A percentile compares a stretch with the other conserved stretches of the same genome.
Conservation (phyloP, 306 rosid species). For the Glycine latifolia region DNA sequence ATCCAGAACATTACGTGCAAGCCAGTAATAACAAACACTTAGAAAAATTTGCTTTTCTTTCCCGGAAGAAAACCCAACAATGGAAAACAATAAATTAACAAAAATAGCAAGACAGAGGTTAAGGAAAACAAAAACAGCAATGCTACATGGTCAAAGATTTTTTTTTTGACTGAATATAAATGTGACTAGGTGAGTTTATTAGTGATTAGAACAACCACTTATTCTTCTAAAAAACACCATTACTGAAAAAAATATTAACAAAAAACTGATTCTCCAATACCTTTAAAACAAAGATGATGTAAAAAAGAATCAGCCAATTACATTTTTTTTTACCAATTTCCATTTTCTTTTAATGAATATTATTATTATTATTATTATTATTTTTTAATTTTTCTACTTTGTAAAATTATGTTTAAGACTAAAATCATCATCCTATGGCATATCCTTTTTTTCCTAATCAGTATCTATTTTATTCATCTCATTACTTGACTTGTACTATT, state of each 20-base stretch:
- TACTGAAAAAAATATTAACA: neutral
- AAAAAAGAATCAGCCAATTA: neutral
- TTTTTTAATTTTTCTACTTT: no score
- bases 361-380: no score
- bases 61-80: conserved; percentile 10
- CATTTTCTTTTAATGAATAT: no score
- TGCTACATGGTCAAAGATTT: neutral
- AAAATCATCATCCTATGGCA: no score
- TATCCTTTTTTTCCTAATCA: no score
- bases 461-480: no score
- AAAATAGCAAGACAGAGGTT: conserved; percentile 4
- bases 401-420: no score
- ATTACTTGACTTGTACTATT: no score
- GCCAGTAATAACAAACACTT: neutral
- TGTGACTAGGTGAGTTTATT: neutral
- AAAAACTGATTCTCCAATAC: neutral
- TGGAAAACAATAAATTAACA: neutral
- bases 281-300: neutral
- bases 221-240: neutral
- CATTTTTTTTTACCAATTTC: no score
- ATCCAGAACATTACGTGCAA: conserved; percentile 41
- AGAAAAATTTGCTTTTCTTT: conserved; percentile 17
- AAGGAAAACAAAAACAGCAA: neutral
- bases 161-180: neutral
- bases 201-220: neutral